Evolutionary conservation across 805 yeast species (phyloP), one percentile per base, ranked within the genome.

Genomic region (Saccharomycopsis sp.): DNA sequence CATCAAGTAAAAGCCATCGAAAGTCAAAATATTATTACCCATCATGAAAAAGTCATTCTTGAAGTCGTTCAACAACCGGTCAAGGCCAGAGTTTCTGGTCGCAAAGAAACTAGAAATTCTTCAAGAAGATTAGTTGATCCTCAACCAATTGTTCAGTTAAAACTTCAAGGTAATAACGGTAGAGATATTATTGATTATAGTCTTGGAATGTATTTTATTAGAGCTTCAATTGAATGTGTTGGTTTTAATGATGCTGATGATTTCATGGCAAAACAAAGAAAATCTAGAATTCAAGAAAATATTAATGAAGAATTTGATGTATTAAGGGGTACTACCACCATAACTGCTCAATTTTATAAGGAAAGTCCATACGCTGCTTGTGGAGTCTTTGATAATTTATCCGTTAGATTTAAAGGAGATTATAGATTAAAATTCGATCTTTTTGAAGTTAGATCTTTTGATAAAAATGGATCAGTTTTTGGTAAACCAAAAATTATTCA

Each of bases 51-150:
- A 6, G 42, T 39, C 10, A 21, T 39, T 5, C 36, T 47, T 14
- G 34, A 33, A 20, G 46, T 47, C 12, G 44, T 47, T 6, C 50
- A 47, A 35, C 48, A 47, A 28, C 50, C 50, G 9, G 43, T 44
- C 3, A 41, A 45, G 19, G 50, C 50, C 12, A 40, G 50, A 32
- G 50, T 41, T 4, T 36, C 48, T 36, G 50, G 48, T 3, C 41
- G 48, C 21, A 46, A 44, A 31, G 43, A 41, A 31, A 44, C 50
- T 9, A 45, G 39, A 26, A 41, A 41, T 34, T 37, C 44, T 20
- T 31, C 41, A 4, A 45, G 50, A 41, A 30, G 50, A 20, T 32
- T 47, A 13, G 46, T 47, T 12, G 50, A 47, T 29, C 50, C 50
- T 4, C 50, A 45, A 17, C 50, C 50, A n/a, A 37, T 47, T 13